Base-by-base conservation (phyloP, 805 yeast species). In the Metschnikowia drakensbergensis region DNA sequence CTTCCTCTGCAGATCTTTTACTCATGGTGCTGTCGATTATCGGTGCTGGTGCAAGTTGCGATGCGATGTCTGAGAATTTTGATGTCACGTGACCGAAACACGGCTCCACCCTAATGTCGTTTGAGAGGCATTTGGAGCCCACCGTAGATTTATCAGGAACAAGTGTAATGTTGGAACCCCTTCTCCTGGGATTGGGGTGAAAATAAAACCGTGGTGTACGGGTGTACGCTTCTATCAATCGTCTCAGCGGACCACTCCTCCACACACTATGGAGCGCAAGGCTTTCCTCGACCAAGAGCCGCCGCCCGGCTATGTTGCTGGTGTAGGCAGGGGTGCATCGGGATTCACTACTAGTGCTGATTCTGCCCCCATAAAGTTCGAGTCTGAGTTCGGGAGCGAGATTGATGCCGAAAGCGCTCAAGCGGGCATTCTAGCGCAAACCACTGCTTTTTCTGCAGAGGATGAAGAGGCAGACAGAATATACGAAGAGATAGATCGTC, bases 321-420 rank as follows among this genome's bases (percentile, higher is more conserved):
- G 99, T 26, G 67, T 90, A 6, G 98, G 97, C 0, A 75, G 99
- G 61, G 99, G 99, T 27, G 98, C 97, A 1, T 80, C 88, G 1
- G 98, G 97, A 4, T 91, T 94, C 65, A 82, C 91, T 0, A 89
- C 96, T 0, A 78, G 89, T 50, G 88, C 94, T 1, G 95, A 86
- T 53, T 64, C 86, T 11, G 88, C 88, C 0, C 58, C 55, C n/a
- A 52, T 53, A 25, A 45, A 47, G 10, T 57, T 55, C 13, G 58
- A 53, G 49, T 54, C 60, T 5, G 48, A 48, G 13, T 48, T 51
- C 26, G 60, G 58, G 6, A 39, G 32, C 6, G 60, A 56, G 26
- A 36, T 38, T 8, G 48, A 69, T 74, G 61, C 58, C 42, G 66
- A 64, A 45, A 65, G 63, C 1, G 66, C 56, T 31, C 65, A 53